Conservation (phyloP, 1,284 basidiomycete species). For the Microbotryomycetes sp. region DNA sequence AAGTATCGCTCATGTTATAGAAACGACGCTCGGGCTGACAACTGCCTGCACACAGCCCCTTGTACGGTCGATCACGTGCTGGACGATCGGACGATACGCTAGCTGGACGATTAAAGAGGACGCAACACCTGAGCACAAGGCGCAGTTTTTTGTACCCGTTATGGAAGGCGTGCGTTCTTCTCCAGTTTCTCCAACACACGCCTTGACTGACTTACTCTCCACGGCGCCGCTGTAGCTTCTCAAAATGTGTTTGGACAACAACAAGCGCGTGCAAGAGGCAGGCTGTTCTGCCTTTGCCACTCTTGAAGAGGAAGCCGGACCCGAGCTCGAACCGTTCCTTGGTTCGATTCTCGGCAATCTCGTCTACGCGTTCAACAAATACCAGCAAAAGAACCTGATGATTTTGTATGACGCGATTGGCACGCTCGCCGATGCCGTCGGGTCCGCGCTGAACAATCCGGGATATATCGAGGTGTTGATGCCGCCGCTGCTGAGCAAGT, state of each 20-base stretch:
- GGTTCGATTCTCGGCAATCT: constrained; percentile 92
- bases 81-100: constrained; percentile 98
- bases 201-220: background rate
- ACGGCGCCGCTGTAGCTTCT: constrained; percentile 57
- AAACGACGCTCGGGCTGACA: background rate
- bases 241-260: constrained; percentile 96
- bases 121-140: constrained; percentile 75
- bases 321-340: constrained; percentile 82
- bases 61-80: constrained; percentile 96
- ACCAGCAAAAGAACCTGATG: constrained; percentile 98
- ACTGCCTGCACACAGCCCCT: constrained; percentile 56
- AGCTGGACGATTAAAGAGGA: constrained; percentile 83
- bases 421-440: constrained; percentile 93
- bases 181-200: background rate
- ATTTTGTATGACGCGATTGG: constrained; percentile 98
- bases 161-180: constrained; percentile 82
- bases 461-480: constrained; percentile 89
- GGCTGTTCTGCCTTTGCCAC: constrained; percentile 98
- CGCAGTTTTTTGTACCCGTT: constrained; percentile 85
- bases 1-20: constrained; percentile 22
- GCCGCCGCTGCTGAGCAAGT: constrained; percentile 85
- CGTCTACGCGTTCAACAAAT: constrained; percentile 93
- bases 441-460: constrained; percentile 73
- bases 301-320: constrained; percentile 92
- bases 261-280: constrained; percentile 98